phyloP scores from a whole-genome alignment of 768 basidiomycete genomes.

The Rhizopogon sp. region DNA sequence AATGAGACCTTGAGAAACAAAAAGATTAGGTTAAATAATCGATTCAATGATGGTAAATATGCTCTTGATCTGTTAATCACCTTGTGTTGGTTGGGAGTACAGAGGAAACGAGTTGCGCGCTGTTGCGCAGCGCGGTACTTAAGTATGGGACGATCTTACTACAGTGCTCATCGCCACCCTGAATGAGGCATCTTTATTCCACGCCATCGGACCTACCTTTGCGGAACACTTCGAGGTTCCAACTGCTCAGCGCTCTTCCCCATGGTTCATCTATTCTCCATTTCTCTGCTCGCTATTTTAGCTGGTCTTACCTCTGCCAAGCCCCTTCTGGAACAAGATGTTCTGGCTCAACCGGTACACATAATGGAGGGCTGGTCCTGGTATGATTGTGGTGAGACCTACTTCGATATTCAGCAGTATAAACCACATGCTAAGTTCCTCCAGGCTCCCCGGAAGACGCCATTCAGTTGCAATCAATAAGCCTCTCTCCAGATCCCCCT shows the following conservation, averaged over 20 bases:
- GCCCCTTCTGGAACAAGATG: constrained; percentile 23
- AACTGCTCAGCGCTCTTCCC: constrained; percentile 5
- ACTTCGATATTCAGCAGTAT: constrained; percentile 5
- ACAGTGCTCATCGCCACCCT: background rate
- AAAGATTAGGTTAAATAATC: background rate
- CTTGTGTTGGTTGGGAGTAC: background rate
- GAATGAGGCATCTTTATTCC: constrained; percentile 12
- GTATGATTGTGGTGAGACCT: constrained; percentile 63
- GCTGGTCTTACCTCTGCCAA: constrained; percentile 20
- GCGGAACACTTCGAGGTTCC: constrained; percentile 14
- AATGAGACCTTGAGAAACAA: background rate
- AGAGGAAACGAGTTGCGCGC: background rate
- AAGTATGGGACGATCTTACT: no score
- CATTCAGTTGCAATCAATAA: constrained; percentile 66
- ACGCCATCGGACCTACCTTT: constrained; percentile 15
- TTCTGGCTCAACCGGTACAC: constrained; percentile 24
- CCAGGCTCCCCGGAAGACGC: constrained; percentile 42
- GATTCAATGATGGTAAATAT: background rate
- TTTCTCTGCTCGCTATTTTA: constrained; percentile 25
- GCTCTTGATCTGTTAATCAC: background rate
- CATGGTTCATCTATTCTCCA: constrained; percentile 24
- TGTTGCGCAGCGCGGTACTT: background rate
- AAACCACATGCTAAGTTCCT: constrained; percentile 2
- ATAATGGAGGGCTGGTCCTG: constrained; percentile 58
- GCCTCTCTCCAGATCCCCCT: constrained; percentile 83